Evolutionary conservation across 352 stramenopile genomes (phyloP), one percentile per base, ranked within the genome.

Genomic region (Phytophthora cryptogea): DNA sequence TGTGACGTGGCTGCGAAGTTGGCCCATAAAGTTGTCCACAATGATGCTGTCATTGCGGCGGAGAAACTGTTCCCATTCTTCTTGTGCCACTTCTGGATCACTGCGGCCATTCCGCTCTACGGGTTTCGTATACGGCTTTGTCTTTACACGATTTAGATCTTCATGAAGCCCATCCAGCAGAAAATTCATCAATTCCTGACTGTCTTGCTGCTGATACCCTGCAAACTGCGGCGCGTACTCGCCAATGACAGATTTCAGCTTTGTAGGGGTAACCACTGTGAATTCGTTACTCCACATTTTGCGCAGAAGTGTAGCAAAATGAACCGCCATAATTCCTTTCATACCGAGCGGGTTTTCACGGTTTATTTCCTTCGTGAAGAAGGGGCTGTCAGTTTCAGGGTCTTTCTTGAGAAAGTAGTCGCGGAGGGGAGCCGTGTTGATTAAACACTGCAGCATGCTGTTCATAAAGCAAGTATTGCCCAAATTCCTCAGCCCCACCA

Each of bases 251-350:
- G 76, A 74, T 63, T 96, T 97, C n/a, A 95, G 60, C 17, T 82
- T 70, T 1, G 72, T 84, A 5, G 90, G 86, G 3, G 81, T 76
- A 4, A 96, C 82, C 8, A 93, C 78, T 5, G 76, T 87, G 68
- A 88, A 97, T 42, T 97, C 78, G 16, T 89, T 92, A 32, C 77
- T 83, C 94, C 96, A 99, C 69, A 99, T 96, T 45, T 97, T 86
- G n/a, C 86, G 82, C 16, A 99, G 54, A 5, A 99, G 71, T 26
- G 72, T 82, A 0, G 90, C 95, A 77, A 99, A 99, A n/a, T 97
- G 90, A n/a, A 80, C 80, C 2, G 97, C 96, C 57, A 99, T 94
- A 54, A 89, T 86, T 8, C 97, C 97, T 33, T 95, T 91, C 82
- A 94, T 92, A 3, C 84, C 86, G 3, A 99, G 80, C 16, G 97